A percentile compares a stretch with the other conserved stretches of the same genome.
Conservation (phyloP, 306 rosid species). For the Quillaja saponaria region DNA sequence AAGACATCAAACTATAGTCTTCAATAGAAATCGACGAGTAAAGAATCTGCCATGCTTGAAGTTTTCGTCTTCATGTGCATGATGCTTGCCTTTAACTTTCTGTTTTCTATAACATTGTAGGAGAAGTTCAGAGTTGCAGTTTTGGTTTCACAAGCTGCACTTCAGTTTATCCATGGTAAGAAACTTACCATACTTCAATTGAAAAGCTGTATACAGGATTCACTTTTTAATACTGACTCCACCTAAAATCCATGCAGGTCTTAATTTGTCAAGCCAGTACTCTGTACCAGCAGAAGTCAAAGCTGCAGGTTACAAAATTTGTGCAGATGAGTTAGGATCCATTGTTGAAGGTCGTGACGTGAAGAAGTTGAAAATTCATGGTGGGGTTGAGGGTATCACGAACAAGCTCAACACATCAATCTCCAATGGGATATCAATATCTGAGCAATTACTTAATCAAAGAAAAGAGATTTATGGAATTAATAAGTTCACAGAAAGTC, state of each 20-base stretch:
- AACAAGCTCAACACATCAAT: constrained; percentile 64
- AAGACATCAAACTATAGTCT: background rate
- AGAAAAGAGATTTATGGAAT: constrained; percentile 80
- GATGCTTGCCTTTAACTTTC: background rate
- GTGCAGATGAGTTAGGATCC: constrained; percentile 79
- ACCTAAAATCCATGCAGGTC: constrained; percentile 49
- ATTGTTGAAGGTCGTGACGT: constrained; percentile 85
- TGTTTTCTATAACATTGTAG: constrained; percentile 38
- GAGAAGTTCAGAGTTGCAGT: constrained; percentile 99
- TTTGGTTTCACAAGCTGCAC: constrained; percentile 99
- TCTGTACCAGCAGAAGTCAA: constrained; percentile 75
- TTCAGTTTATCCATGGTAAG: constrained; percentile 92
- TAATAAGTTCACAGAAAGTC: constrained; percentile 84
- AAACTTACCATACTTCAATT: constrained; percentile 16
- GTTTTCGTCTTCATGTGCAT: background rate
- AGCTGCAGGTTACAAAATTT: constrained; percentile 80
- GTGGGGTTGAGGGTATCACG: constrained; percentile 64
- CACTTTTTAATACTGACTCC: constrained; percentile 15
- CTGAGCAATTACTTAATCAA: constrained; percentile 56
- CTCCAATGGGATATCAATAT: constrained; percentile 61
- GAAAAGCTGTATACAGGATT: constrained; percentile 1
- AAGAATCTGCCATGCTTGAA: constrained; percentile 10
- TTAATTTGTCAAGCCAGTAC: constrained; percentile 67
- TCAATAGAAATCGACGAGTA: background rate
- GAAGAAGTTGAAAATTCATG: constrained; percentile 79